Percentiles rank a stretch among this genome's conserved stretches.
Evolutionary conservation across 371 early-diverging fungal species (phyloP).

Genomic region (Zychaea mexicana): DNA sequence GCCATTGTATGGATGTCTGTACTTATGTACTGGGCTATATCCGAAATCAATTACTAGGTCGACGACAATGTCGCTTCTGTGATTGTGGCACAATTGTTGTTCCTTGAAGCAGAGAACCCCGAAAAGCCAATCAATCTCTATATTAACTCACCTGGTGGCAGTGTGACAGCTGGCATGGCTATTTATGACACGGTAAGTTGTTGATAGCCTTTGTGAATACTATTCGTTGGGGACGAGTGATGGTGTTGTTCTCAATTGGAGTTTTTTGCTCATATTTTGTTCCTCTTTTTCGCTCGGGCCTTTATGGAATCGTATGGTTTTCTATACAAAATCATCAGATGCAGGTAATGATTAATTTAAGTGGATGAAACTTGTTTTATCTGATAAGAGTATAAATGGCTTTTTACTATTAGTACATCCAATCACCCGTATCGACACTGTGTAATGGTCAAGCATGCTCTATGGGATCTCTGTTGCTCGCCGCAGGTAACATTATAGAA

Average conservation of each 20-base stretch:
- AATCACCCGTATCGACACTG: constrained; percentile 91
- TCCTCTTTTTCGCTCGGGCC: not conserved
- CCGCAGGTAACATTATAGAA: constrained; percentile 68
- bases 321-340: not conserved
- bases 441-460: constrained; percentile 98
- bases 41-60: constrained; percentile 48
- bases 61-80: constrained; percentile 83
- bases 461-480: constrained; percentile 95
- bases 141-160: constrained; percentile 97
- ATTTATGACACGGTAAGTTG: constrained; percentile 86
- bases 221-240: too few species aligned
- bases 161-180: constrained; percentile 95
- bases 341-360: too few species aligned
- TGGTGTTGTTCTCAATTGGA: too few species aligned
- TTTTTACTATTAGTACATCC: constrained; percentile 75
- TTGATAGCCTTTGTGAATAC: not conserved
- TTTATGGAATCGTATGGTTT: constrained; percentile 50
- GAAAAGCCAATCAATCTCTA: constrained; percentile 93
- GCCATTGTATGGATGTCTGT: not conserved
- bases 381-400: too few species aligned
- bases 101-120: constrained; percentile 94
- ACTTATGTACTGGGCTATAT: not conserved
- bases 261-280: too few species aligned
- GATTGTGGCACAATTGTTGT: constrained; percentile 93
- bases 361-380: too few species aligned